A percentile compares a stretch with the other conserved stretches of the same genome.
Evolutionary conservation across 129 eudicot species (phyloP).

Genomic region (Silybum marianum): DNA sequence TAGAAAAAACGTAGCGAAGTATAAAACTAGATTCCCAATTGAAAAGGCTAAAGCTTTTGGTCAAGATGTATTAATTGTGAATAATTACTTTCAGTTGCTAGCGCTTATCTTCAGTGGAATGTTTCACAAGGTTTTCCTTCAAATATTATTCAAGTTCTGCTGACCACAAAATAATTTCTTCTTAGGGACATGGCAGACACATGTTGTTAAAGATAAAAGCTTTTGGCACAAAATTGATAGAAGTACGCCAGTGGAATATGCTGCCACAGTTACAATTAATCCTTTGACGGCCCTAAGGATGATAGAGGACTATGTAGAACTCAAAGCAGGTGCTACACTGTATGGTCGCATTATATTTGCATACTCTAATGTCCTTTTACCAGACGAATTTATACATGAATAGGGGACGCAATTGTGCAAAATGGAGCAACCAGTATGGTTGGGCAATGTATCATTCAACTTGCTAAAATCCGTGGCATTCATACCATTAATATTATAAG

Average conservation of each 20-base stretch:
- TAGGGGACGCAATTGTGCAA: slow-evolving; percentile 95
- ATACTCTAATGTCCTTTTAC: slow-evolving; percentile 8
- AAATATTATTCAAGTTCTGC: not conserved
- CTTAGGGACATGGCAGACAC: slow-evolving; percentile 94
- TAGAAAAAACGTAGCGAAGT: not conserved
- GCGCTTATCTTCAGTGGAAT: slow-evolving; percentile 1
- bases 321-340: slow-evolving; percentile 65
- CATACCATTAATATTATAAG: slow-evolving; percentile 78
- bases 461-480: slow-evolving; percentile 74
- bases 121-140: not conserved
- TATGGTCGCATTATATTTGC: not conserved
- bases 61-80: not conserved
- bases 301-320: slow-evolving; percentile 83
- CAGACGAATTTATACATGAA: slow-evolving; percentile 19
- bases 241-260: slow-evolving; percentile 75
- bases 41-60: not conserved
- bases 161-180: slow-evolving; percentile 8
- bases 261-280: slow-evolving; percentile 82
- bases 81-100: not conserved
- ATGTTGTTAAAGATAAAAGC: slow-evolving; percentile 77
- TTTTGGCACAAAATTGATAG: slow-evolving; percentile 84
- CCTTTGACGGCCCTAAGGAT: slow-evolving; percentile 92
- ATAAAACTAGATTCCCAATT: not conserved
- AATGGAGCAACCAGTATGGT: slow-evolving; percentile 98
- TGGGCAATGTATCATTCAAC: slow-evolving; percentile 96